phyloP scores from a whole-genome alignment of 1,139 yeast genomes.

The Suhomyces guaymorum region DNA sequence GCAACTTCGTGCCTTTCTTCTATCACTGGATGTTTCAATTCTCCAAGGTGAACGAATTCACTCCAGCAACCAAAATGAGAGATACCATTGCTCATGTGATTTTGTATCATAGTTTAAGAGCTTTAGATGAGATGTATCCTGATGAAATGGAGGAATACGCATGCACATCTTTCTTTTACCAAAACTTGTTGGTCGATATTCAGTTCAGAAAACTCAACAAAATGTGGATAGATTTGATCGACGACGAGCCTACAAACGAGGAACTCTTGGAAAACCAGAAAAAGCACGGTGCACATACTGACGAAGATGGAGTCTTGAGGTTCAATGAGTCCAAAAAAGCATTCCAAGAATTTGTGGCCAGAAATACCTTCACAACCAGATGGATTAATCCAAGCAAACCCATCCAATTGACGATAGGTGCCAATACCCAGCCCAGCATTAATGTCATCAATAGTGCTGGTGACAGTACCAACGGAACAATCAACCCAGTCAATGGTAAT shows the following conservation, averaged over 20 bases:
- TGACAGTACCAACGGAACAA: slow-evolving; percentile 8
- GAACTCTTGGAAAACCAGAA: slow-evolving; percentile 16
- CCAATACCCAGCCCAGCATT: background rate
- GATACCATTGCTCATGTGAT: slow-evolving; percentile 41
- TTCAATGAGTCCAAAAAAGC: slow-evolving; percentile 20
- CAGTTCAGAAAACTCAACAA: slow-evolving; percentile 28
- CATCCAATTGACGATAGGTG: slow-evolving; percentile 20
- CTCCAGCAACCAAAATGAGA: slow-evolving; percentile 20
- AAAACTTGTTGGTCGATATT: slow-evolving; percentile 29
- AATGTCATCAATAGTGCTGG: slow-evolving; percentile 7
- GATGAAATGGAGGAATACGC: slow-evolving; percentile 29
- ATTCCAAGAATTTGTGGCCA: slow-evolving; percentile 35
- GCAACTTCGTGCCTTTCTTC: slow-evolving; percentile 50
- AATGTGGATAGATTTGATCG: slow-evolving; percentile 35
- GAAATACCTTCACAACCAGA: slow-evolving; percentile 30
- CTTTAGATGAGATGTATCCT: slow-evolving; percentile 34
- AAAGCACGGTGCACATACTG: slow-evolving; percentile 8
- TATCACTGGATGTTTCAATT: slow-evolving; percentile 44
- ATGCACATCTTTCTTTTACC: slow-evolving; percentile 26
- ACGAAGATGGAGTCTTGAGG: slow-evolving; percentile 9
- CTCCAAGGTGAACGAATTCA: slow-evolving; percentile 15
- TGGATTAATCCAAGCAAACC: slow-evolving; percentile 41
- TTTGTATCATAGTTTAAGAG: slow-evolving; percentile 27
- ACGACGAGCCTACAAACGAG: slow-evolving; percentile 21
- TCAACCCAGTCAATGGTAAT: slow-evolving; percentile 4